Evolutionary conservation across 768 basidiomycete species (phyloP), one percentile per base, ranked within the genome.

Genomic region (Dendrothele bispora): DNA sequence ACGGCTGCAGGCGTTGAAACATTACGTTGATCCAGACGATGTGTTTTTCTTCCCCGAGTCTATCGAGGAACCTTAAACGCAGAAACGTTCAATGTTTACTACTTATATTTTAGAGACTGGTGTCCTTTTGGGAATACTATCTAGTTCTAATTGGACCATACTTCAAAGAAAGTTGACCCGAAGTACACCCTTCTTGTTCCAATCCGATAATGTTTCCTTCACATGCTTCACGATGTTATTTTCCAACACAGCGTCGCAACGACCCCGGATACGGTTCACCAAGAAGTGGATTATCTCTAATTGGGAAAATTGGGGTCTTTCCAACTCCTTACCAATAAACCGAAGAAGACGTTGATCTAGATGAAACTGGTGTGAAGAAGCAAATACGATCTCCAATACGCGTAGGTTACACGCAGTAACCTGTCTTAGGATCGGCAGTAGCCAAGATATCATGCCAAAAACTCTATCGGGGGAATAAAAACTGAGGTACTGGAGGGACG

Each of bases 351-450:
- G 61, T 5, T 49, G 53, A 38, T 68, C 65, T 20, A 66, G 59
- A 39, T 61, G 58, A 37, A 65, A 63, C 51, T 66, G 66, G 3
- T 59, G 56, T 8, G 66, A 65, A 8, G 61, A 60, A 8, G 61
- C 55, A 32, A 64, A 66, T 6, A 55, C 56, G 10, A 66, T 55
- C 26, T 58, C 55, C 15, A 68, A 56, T 11, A 56, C 43, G 8
- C 32, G 48, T 26, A 66, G 41, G 15, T 54, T 53, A 5, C 54
- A 51, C 30, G 43, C 37, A 12, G 51, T 37, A 6, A 45, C 48
- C 28, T 35, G 27, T 11, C 53, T 37, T 12, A 68, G 55, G 26
- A 66, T 44, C 12, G 35, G 21, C 0, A 58, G 62, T 3, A 68
- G 47, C 65, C 66, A 66, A 14, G 60, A 55, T 49, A 68, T 55